Evolutionary conservation across 352 stramenopile species (phyloP).

Genomic region (Phytopythium sindhum): DNA sequence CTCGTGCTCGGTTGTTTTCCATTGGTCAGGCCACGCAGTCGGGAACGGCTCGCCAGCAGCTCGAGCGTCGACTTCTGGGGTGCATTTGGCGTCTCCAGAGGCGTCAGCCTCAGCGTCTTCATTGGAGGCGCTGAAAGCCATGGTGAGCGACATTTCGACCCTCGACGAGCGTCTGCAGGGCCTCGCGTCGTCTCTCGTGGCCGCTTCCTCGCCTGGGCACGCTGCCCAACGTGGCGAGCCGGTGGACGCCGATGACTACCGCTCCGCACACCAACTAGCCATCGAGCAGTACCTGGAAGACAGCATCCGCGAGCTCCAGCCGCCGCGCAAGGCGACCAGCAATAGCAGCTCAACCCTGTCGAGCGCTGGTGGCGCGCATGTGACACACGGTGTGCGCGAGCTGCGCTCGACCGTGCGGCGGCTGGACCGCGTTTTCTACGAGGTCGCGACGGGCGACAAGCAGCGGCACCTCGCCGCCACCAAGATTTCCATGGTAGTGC

Average conservation of each 20-base stretch:
- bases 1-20: not conserved
- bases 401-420: constrained; percentile 60
- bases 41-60: not conserved
- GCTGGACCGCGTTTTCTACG: constrained; percentile 75
- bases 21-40: not conserved
- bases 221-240: not conserved
- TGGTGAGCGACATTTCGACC: constrained; percentile 22
- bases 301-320: constrained; percentile 35
- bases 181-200: constrained; percentile 11
- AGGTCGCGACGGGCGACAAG: constrained; percentile 70
- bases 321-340: constrained; percentile 9
- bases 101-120: not conserved
- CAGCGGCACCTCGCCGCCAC: constrained; percentile 68
- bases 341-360: not conserved
- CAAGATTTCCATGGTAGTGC: constrained; percentile 51
- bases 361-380: constrained; percentile 28
- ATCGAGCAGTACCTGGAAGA: constrained; percentile 54
- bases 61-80: not conserved
- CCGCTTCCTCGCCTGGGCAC: not conserved
- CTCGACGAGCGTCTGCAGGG: constrained; percentile 25
- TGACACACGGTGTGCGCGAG: constrained; percentile 56
- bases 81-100: not conserved
- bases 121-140: constrained; percentile 21
- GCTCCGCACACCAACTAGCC: constrained; percentile 24
- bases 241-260: constrained; percentile 5